phyloP scores from a whole-genome alignment of 805 yeast genomes.

The Ogataea pini region DNA sequence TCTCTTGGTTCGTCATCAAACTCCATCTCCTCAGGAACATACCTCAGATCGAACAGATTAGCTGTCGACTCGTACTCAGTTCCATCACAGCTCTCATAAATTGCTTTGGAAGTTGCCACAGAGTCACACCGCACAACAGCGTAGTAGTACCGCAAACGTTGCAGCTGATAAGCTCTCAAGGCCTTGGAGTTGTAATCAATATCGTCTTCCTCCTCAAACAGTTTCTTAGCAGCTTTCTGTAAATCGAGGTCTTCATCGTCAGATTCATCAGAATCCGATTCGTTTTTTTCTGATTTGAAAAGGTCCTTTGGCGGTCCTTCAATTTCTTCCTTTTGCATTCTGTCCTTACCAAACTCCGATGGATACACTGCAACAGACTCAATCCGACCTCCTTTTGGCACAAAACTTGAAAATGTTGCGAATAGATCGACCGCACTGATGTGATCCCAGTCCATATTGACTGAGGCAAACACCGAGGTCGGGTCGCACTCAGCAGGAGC shows the following conservation, averaged over 20 bases:
- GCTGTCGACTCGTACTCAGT: constrained; percentile 96
- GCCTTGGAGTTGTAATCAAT: constrained; percentile 82
- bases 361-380: constrained; percentile 74
- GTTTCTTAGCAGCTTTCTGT: constrained; percentile 65
- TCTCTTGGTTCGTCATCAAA: constrained; percentile 82
- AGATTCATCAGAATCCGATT: constrained; percentile 43
- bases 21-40: constrained; percentile 89
- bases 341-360: constrained; percentile 89
- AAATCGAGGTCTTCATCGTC: constrained; percentile 41
- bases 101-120: constrained; percentile 64
- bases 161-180: constrained; percentile 86
- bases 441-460: constrained; percentile 97
- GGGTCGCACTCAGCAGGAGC: constrained; percentile 89
- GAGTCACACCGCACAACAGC: constrained; percentile 87
- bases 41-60: constrained; percentile 87
- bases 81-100: constrained; percentile 89
- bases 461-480: constrained; percentile 79
- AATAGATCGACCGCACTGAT: constrained; percentile 81
- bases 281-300: constrained; percentile 52
- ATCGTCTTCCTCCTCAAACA: constrained; percentile 78
- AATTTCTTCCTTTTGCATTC: constrained; percentile 83
- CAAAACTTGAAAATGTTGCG: constrained; percentile 86
- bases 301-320: constrained; percentile 93
- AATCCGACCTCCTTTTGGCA: constrained; percentile 73
- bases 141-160: constrained; percentile 87